Evolutionary conservation across 495 filamentous ascomycete species (phyloP), one percentile per base, ranked within the genome.

Genomic region (Tuber aestivum): DNA sequence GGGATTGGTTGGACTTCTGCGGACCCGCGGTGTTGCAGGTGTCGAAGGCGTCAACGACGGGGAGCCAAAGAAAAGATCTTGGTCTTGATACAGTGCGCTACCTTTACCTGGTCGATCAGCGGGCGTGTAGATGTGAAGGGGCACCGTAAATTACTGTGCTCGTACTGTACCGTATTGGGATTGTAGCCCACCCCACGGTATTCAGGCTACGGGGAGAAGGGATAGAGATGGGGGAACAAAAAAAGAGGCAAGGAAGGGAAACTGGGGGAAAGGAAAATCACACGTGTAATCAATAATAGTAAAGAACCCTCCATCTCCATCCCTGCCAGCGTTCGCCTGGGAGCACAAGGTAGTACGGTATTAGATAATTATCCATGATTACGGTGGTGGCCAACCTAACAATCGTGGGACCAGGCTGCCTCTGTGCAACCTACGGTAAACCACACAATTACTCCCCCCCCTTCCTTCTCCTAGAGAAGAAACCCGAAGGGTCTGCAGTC

Each of bases 1-100:
- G 27, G 27, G 56, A 12, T 65, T 65, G 50, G 50, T 56, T 56
- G 50, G 23, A n/a, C 23, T 27, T 3, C 56, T 65, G 27, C 27
- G 27, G 27, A 4, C 56, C 27, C 56, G 27, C 45, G 21, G 45
- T 50, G 45, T 21, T 50, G 45, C 45, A 50, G 45, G 45, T 48
- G 45, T 65, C 27, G 56, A 65, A 65, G 56, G 56, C 56, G 56
- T 65, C 56, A 65, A 35, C 56, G 12, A 65, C 56, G 56, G 27
- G 56, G 56, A 35, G 16, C 14, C 32, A 65, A 35, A 16, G 56
- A 65, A 65, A 61, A 65, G 32, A 12, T 65, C 56, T 35, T 18
- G 27, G 27, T 65, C 16, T 35, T 14, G 32, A 14, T 65, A 65
- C 56, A 4, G 21, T 23, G 23, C 27, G 18, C 56, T 35, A 14